Evolutionary conservation across 805 yeast genomes (phyloP), one percentile per base, ranked within the genome.

Genomic region (Candida cerambycidarum): DNA sequence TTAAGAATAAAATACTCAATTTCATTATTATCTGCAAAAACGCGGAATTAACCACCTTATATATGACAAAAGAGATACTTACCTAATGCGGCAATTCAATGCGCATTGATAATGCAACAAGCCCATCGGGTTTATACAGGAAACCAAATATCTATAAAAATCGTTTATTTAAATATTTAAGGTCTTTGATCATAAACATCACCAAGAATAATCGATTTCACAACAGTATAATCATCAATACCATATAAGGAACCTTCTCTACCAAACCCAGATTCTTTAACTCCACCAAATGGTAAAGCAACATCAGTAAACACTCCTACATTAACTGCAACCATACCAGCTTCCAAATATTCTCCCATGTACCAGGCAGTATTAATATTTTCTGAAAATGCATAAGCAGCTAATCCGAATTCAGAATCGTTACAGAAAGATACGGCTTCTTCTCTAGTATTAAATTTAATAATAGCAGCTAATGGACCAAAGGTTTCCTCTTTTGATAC

Each of bases 201-300:
- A 38, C 83, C 82, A 28, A 78, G 63, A 19, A 72, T 73, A 31
- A 78, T 65, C 8, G 80, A 65, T 56, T 79, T 79, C 47, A 83
- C 61, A 16, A 76, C 75, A 7, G 79, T 67, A 63, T 85, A 85
- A 61, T 86, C 93, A 43, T 85, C 88, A 39, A 84, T 59, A 30
- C 93, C 93, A 58, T 79, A 81, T 55, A 76, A 75, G 17, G 89
- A 82, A 43, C 89, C 90, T 66, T 85, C 90, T 62, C 89, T 78
- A 41, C 93, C 92, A 53, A 82, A 83, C 1, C 92, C 95, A 28
- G 87, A 80, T 62, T 83, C 79, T 56, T 83, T 83, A 36, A 85
- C 73, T 39, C 95, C 95, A 16, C 95, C 95, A 55, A 82, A 82
- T 33, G 87, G 86, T 47, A 81, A 57, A n/a, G 83, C 73, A 24